phyloP scores from a whole-genome alignment of 2,329 filamentous ascomycete genomes.

The Fusarium oxysporum region DNA sequence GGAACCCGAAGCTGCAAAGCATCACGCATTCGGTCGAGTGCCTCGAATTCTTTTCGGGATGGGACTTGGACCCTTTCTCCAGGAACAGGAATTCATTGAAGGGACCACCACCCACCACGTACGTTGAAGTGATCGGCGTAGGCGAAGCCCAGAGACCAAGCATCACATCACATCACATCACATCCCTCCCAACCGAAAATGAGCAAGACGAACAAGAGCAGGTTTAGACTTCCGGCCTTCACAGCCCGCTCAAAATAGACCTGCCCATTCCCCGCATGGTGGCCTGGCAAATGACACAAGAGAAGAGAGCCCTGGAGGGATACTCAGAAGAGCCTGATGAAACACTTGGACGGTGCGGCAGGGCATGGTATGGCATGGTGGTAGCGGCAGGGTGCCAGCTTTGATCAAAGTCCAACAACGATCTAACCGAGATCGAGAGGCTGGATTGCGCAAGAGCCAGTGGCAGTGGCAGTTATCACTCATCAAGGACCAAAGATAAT shows the following conservation, averaged over 20 bases:
- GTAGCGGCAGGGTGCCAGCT: constrained; percentile 26
- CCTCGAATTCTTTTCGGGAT: constrained; percentile 16
- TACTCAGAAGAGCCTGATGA: constrained; percentile 28
- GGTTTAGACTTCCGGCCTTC: constrained; percentile 30
- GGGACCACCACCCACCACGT: constrained; percentile 9
- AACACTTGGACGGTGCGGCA: constrained; percentile 29
- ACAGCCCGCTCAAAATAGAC: constrained; percentile 40
- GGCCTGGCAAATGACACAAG: constrained; percentile 41
- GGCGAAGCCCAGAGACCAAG: constrained; percentile 30
- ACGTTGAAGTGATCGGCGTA: constrained; percentile 33
- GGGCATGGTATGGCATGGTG: background rate
- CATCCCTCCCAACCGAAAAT: constrained; percentile 21
- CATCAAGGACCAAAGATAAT: constrained; percentile 20
- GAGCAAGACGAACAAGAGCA: constrained; percentile 5
- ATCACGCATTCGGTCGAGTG: constrained; percentile 10
- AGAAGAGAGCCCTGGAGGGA: constrained; percentile 5
- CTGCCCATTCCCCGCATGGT: constrained; percentile 38
- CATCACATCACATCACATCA: background rate
- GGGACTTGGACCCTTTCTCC: constrained; percentile 10
- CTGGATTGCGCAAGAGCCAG: constrained; percentile 23
- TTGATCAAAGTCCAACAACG: constrained; percentile 19
- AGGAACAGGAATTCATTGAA: constrained; percentile 11
- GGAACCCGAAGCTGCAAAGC: constrained; percentile 6
- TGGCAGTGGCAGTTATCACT: constrained; percentile 2
- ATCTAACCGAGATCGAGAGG: constrained; percentile 43